Percentiles rank a stretch among this genome's conserved stretches.
Conservation (phyloP, 345 rosid genomes). For the Eucalyptus albens region DNA sequence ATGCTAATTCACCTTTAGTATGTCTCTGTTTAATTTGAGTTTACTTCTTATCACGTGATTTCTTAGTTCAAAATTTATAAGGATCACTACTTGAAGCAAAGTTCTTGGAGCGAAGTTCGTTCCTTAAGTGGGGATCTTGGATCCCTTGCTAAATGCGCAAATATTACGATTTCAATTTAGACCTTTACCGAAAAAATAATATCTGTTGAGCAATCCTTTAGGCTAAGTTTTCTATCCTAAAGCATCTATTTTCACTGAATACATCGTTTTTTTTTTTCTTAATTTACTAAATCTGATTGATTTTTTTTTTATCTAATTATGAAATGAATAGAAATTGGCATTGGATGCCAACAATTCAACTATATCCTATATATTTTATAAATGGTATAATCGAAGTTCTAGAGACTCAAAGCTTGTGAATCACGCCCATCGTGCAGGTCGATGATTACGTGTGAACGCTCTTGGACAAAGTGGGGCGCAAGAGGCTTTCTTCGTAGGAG, state of each 20-base stretch:
- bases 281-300: background rate
- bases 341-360: background rate
- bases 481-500: background rate
- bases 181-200: accelerated
- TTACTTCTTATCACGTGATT: background rate
- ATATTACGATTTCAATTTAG: background rate
- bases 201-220: background rate
- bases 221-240: background rate
- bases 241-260: background rate
- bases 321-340: background rate
- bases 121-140: background rate
- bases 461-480: background rate
- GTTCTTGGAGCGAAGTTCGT: background rate
- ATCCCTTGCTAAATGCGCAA: background rate
- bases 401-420: background rate
- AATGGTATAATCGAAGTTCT: background rate
- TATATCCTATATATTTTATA: background rate
- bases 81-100: background rate
- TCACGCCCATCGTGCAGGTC: background rate
- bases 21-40: background rate
- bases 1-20: background rate
- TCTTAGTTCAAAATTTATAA: background rate
- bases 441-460: background rate
- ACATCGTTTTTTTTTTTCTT: background rate
- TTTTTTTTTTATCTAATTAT: background rate